Evolutionary conservation across 345 rosid species (phyloP).

Genomic region (Salix udensis): DNA sequence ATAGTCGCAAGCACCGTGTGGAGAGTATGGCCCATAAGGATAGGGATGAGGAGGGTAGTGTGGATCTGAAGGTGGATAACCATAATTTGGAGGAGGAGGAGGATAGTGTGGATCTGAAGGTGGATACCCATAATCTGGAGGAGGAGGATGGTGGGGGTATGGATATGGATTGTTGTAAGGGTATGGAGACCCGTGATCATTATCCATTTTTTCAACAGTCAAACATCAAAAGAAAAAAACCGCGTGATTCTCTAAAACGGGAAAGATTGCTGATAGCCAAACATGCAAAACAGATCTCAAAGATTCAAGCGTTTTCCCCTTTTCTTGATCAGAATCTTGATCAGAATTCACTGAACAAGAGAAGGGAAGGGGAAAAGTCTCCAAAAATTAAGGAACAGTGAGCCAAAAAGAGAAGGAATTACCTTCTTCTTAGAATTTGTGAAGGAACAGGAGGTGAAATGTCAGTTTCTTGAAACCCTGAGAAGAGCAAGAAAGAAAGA

Average conservation of each 20-base stretch:
- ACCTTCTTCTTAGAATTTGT: constrained; percentile 1
- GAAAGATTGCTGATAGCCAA: background rate
- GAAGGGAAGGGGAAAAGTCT: background rate
- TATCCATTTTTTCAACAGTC: background rate
- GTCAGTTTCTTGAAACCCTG: constrained; percentile 1
- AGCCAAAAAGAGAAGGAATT: background rate
- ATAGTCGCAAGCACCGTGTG: background rate
- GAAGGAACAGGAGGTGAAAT: background rate
- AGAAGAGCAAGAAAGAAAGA: background rate
- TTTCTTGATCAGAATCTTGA: background rate
- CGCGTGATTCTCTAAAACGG: background rate
- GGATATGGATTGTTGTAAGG: constrained; percentile 48
- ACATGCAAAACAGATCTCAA: background rate
- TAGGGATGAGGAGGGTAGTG: constrained; percentile 37
- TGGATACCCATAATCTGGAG: constrained; percentile 39
- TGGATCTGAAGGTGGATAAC: constrained; percentile 55
- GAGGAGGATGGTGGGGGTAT: constrained; percentile 13
- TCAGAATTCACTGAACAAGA: background rate
- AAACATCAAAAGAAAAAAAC: background rate
- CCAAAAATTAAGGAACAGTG: background rate
- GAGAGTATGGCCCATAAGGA: constrained; percentile 16
- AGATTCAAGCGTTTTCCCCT: background rate
- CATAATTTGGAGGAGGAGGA: constrained; percentile 32
- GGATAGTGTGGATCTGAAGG: constrained; percentile 51
- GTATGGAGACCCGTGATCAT: constrained; percentile 26